Conservation (phyloP, 768 basidiomycete species). For the Boletus coccyginus region DNA sequence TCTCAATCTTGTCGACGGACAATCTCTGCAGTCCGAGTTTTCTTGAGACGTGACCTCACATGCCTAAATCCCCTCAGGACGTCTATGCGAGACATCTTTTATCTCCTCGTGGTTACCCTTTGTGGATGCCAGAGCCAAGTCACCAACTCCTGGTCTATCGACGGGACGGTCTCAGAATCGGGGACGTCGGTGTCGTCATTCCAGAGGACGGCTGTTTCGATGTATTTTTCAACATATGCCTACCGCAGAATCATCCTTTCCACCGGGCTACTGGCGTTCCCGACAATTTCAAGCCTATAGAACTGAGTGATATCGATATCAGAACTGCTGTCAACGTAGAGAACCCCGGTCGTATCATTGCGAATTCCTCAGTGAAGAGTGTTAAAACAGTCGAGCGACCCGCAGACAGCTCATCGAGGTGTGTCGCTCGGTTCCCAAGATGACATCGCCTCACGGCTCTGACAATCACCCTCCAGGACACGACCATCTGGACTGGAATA, state of each 20-base stretch:
- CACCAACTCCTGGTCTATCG: conserved; percentile 20
- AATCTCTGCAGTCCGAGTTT: too few species aligned
- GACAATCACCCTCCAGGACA: background rate
- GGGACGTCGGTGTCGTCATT: conserved; percentile 34
- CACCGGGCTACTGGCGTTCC: conserved; percentile 20
- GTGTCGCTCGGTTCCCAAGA: too few species aligned
- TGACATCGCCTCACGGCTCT: background rate
- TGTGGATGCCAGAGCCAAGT: conserved; percentile 32
- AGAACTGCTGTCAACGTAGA: background rate
- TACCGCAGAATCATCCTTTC: conserved; percentile 27
- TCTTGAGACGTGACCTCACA: too few species aligned
- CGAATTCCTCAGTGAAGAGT: conserved; percentile 5
- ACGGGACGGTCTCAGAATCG: conserved; percentile 28
- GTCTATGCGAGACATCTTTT: conserved; percentile 16
- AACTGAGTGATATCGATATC: conserved; percentile 3
- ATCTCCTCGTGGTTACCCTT: conserved; percentile 27
- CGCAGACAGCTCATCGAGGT: background rate
- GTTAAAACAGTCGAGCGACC: background rate
- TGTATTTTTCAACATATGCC: conserved; percentile 19
- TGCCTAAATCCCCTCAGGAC: too few species aligned
- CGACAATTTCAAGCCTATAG: conserved; percentile 23
- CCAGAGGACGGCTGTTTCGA: background rate
- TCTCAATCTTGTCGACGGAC: too few species aligned
- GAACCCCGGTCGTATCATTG: conserved; percentile 1
- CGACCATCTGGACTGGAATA: background rate